These are phyloP conservation scores for Dichotomocladium elegans DNA, from an alignment of 371 early-diverging fungal species.

Conservation along the genomic window DNA sequence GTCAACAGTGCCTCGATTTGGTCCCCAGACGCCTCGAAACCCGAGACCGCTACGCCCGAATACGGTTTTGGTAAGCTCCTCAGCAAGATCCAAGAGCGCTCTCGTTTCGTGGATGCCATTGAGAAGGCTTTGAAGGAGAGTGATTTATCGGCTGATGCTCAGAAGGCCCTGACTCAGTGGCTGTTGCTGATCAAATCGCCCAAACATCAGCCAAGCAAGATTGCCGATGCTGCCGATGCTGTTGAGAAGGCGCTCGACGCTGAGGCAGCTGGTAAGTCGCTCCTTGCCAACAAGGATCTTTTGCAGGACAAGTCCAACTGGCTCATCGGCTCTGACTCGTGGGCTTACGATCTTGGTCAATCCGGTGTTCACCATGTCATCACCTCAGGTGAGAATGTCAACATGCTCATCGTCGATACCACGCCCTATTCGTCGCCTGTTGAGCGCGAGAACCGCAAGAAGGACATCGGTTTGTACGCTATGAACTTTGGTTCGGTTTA, in stretches of 20 bases:
- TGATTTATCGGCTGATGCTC: slow-evolving; percentile 48
- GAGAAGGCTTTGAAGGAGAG: slow-evolving; percentile 51
- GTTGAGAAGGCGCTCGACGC: slow-evolving; percentile 30
- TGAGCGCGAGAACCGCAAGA: slow-evolving; percentile 75
- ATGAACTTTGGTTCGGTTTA: slow-evolving; percentile 88
- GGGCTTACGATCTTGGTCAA: slow-evolving; percentile 84
- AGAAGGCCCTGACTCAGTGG: slow-evolving; percentile 65
- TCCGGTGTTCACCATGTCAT: slow-evolving; percentile 90
- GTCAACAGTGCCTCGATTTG: slow-evolving; percentile 46
- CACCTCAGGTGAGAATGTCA: slow-evolving; percentile 79
- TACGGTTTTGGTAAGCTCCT: slow-evolving; percentile 81
- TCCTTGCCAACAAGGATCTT: slow-evolving; percentile 36
- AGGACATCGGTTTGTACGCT: slow-evolving; percentile 92
- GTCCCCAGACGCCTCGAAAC: slow-evolving; percentile 33
- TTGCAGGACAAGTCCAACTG: slow-evolving; percentile 70
- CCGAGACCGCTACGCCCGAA: slow-evolving; percentile 67
- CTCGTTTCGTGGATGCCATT: slow-evolving; percentile 62
- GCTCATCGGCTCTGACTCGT: slow-evolving; percentile 84
- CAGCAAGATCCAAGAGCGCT: slow-evolving; percentile 66
- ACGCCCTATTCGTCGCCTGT: slow-evolving; percentile 60
- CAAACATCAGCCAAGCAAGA: slow-evolving; percentile 41
- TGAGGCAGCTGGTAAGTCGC: slow-evolving; percentile 21
- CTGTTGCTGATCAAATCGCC: slow-evolving; percentile 58
- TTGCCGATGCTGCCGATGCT: slow-evolving; percentile 30
- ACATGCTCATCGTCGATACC: slow-evolving; percentile 85